These are phyloP conservation scores for Trichosporon inkin DNA, from an alignment of 1,284 basidiomycete genomes.

Conservation along the genomic window DNA sequence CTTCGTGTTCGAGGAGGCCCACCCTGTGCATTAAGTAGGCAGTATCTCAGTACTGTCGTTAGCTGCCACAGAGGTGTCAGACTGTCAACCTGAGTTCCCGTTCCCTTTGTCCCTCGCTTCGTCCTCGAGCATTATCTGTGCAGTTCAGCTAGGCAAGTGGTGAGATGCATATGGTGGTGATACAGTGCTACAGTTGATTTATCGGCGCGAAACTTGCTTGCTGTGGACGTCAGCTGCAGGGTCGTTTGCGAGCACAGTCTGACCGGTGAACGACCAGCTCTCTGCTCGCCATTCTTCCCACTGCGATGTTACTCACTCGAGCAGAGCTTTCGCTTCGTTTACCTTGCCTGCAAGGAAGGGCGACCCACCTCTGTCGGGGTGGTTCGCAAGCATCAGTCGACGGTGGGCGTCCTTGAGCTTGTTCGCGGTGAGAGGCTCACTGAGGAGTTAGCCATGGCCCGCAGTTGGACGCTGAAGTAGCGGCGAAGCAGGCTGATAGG, in stretches of 20 bases:
- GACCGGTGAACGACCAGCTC: too few relatives aligned
- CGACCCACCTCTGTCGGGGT: constrained; percentile 86
- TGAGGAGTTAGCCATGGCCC: constrained; percentile 47
- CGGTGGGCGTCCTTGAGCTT: constrained; percentile 85
- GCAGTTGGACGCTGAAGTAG: too few relatives aligned
- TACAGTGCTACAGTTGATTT: constrained; percentile 23
- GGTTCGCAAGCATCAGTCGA: constrained; percentile 85
- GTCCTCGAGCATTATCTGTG: neutral
- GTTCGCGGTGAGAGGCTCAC: constrained; percentile 68
- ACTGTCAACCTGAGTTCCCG: too few relatives aligned
- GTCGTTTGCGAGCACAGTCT: too few relatives aligned
- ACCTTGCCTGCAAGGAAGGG: constrained; percentile 98
- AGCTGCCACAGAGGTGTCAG: too few relatives aligned
- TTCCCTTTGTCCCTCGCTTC: too few relatives aligned
- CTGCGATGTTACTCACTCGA: constrained; percentile 58
- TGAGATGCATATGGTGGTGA: constrained; percentile 21
- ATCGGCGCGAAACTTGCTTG: constrained; percentile 25
- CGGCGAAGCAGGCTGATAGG: too few relatives aligned
- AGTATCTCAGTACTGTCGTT: too few relatives aligned
- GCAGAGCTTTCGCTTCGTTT: constrained; percentile 82
- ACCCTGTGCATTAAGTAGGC: too few relatives aligned
- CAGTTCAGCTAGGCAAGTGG: constrained; percentile 11
- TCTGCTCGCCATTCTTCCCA: too few relatives aligned
- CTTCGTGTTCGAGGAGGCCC: too few relatives aligned
- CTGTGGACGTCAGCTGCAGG: constrained; percentile 17